Conservation (phyloP, 1,284 basidiomycete genomes). For the Butyriboletus appendiculatus region DNA sequence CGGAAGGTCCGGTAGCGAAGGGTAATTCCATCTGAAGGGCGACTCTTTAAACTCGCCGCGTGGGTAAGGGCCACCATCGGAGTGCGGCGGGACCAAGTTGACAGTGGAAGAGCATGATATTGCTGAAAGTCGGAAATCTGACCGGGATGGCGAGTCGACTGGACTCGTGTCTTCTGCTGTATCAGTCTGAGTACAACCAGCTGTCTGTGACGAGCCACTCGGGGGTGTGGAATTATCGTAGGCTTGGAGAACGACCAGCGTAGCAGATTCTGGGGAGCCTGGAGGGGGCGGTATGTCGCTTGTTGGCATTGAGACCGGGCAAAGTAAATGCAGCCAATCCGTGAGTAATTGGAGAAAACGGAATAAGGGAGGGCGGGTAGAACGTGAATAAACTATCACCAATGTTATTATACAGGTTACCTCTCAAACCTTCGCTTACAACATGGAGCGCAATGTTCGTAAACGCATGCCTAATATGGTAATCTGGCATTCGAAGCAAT, state of each 20-base stretch:
- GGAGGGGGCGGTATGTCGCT: constrained; percentile 8
- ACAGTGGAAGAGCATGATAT: constrained; percentile 27
- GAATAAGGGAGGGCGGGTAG: constrained; percentile 14
- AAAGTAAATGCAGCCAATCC: constrained; percentile 3
- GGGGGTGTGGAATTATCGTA: constrained; percentile 20
- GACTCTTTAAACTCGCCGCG: constrained; percentile 31
- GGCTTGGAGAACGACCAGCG: constrained; percentile 31
- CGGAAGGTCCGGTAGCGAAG: constrained; percentile 25
- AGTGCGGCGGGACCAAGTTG: constrained; percentile 24
- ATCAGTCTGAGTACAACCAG: neutral
- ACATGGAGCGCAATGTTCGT: constrained; percentile 29
- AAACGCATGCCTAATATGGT: constrained; percentile 32
- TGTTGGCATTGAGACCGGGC: constrained; percentile 15
- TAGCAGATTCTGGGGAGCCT: constrained; percentile 31
- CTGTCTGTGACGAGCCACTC: neutral
- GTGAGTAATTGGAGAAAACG: constrained; percentile 7
- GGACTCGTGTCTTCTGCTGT: constrained; percentile 10
- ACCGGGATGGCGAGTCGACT: constrained; percentile 18
- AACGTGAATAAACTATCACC: constrained; percentile 18
- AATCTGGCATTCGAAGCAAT: constrained; percentile 6
- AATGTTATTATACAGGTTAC: constrained; percentile 6
- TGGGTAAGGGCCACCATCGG: constrained; percentile 7
- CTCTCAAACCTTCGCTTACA: constrained; percentile 10
- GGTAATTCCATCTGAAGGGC: constrained; percentile 35
- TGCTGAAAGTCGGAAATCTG: constrained; percentile 28